These are phyloP conservation scores for Penicillium parvum DNA, from an alignment of 495 filamentous ascomycete genomes.

Conservation along the genomic window DNA sequence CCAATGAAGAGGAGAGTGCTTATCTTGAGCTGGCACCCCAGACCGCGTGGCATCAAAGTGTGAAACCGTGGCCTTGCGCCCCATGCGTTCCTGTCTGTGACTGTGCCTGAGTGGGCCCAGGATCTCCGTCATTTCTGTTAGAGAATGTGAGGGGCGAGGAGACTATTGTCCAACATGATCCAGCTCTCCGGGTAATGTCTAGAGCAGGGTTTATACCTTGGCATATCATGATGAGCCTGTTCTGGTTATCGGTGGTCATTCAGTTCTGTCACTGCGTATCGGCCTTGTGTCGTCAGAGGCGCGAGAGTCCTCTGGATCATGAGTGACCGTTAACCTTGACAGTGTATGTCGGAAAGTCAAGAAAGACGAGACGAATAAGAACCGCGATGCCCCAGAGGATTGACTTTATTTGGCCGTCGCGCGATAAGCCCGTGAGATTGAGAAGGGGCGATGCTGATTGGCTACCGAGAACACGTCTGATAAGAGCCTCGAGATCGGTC, in stretches of 20 bases:
- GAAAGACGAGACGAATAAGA: neutral
- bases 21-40: conserved; percentile 22
- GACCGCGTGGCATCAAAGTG: conserved; percentile 9
- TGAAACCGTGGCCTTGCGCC: neutral
- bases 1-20: conserved; percentile 26
- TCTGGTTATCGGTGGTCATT: too few relatives aligned
- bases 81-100: conserved; percentile 22
- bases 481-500: conserved; percentile 4
- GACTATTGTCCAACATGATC: conserved; percentile 2
- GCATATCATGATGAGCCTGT: neutral
- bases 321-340: too few relatives aligned
- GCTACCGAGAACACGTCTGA: conserved; percentile 3
- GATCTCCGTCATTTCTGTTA: neutral
- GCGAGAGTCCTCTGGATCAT: neutral
- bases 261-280: too few relatives aligned
- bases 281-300: neutral
- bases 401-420: neutral
- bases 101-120: conserved; percentile 10
- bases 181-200: neutral
- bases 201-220: neutral
- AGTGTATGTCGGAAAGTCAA: neutral
- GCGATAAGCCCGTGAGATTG: neutral
- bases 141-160: conserved; percentile 5
- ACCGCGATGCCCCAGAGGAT: neutral
- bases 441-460: conserved; percentile 11